Percentiles rank a stretch among this genome's conserved stretches.
phyloP scores from a whole-genome alignment of 2,329 filamentous ascomycete species.

The Epichloe elymi region DNA sequence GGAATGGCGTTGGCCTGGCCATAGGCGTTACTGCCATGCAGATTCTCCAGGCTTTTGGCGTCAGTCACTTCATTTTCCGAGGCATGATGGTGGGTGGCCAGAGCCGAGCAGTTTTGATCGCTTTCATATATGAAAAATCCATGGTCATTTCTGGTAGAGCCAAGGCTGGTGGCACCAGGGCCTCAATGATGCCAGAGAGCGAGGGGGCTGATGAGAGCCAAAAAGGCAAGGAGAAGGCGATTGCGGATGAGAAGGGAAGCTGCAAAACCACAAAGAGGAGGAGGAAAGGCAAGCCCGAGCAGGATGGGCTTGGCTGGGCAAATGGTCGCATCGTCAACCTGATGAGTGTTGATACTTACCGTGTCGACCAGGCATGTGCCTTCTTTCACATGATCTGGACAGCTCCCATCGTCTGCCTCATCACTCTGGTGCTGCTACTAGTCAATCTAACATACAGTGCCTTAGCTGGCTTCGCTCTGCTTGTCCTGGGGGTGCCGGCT shows the following conservation, averaged over 20 bases:
- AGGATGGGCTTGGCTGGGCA: constrained; percentile 70
- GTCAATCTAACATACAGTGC: constrained; percentile 86
- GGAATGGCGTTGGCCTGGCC: constrained; percentile 67
- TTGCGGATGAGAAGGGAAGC: constrained; percentile 19
- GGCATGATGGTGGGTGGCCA: constrained; percentile 89
- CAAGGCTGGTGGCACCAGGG: constrained; percentile 58
- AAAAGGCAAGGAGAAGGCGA: constrained; percentile 19
- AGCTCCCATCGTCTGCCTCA: constrained; percentile 60
- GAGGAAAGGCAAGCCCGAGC: constrained; percentile 26
- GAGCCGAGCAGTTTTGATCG: constrained; percentile 66
- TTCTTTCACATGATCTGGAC: constrained; percentile 91
- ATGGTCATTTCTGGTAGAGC: constrained; percentile 82
- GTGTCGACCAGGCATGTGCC: constrained; percentile 75
- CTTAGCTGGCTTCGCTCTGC: constrained; percentile 71
- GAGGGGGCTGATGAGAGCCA: constrained; percentile 34
- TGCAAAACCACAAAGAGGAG: constrained; percentile 25
- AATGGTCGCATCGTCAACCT: constrained; percentile 86
- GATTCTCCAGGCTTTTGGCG: constrained; percentile 63
- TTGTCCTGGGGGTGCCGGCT: constrained; percentile 68
- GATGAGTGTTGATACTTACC: constrained; percentile 92
- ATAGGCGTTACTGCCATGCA: constrained; percentile 81
- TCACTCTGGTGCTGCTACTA: constrained; percentile 68
- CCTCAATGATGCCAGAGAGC: constrained; percentile 17
- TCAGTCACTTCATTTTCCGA: constrained; percentile 84
- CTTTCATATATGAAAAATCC: constrained; percentile 81